Conservation (phyloP, 2,329 filamentous ascomycete species). For the Epichloe aotearoae region DNA sequence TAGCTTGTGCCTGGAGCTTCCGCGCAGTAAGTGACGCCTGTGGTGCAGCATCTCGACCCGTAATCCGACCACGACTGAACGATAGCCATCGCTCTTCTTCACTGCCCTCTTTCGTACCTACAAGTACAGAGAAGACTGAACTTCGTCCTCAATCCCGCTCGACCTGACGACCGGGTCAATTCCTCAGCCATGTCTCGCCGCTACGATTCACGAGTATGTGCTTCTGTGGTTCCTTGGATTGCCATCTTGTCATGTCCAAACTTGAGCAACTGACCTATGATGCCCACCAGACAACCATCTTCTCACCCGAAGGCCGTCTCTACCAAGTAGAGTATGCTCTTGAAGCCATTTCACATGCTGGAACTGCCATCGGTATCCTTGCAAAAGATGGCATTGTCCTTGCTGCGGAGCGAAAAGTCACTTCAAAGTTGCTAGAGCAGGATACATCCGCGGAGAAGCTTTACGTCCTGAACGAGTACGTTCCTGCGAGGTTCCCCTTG, state of each 20-base stretch:
- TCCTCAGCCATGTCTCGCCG: slow-evolving; percentile 65
- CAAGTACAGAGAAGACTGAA: background rate
- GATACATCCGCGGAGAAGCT: slow-evolving; percentile 99
- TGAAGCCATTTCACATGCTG: slow-evolving; percentile 96
- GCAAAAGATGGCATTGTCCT: slow-evolving; percentile 98
- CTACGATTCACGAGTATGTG: slow-evolving; percentile 87
- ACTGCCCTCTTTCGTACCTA: background rate
- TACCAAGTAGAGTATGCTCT: slow-evolving; percentile 99
- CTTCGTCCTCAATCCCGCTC: background rate
- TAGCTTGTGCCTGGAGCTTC: slow-evolving; percentile 11
- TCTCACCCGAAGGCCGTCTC: slow-evolving; percentile 94
- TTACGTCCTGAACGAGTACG: slow-evolving; percentile 96
- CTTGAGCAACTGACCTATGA: slow-evolving; percentile 1
- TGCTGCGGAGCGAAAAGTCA: slow-evolving; percentile 96
- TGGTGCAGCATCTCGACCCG: background rate
- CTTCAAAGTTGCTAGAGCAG: slow-evolving; percentile 96
- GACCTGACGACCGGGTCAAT: background rate
- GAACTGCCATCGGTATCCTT: slow-evolving; percentile 90
- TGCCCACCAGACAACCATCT: slow-evolving; percentile 76
- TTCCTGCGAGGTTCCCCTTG: background rate
- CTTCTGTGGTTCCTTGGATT: slow-evolving; percentile 10
- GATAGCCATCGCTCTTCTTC: background rate
- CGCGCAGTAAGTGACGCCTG: slow-evolving; percentile 8
- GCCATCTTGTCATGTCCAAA: background rate
- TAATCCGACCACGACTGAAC: slow-evolving; percentile 1